These are phyloP conservation scores for Fusarium drepaniforme DNA, from an alignment of 2,329 filamentous ascomycete species.

Conservation along the genomic window DNA sequence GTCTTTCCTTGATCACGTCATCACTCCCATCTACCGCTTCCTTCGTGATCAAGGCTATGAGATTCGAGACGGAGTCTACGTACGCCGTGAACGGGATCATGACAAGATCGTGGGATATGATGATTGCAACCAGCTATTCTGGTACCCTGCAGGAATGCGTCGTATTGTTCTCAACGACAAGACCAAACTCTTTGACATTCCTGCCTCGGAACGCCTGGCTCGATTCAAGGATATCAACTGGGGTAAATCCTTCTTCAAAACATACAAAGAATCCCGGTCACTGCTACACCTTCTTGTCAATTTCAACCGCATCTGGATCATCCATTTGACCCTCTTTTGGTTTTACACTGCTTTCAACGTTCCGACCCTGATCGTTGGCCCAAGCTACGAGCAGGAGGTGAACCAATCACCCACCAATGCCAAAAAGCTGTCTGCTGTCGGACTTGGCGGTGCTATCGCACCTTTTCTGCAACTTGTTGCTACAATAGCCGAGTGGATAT, in stretches of 20 bases:
- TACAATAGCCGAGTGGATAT: not conserved
- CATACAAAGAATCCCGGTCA: not conserved
- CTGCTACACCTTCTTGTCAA: not conserved
- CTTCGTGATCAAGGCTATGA: slow-evolving; percentile 1
- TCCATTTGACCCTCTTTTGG: not conserved
- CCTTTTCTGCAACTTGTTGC: not conserved
- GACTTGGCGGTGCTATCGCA: not conserved
- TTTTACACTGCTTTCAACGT: not conserved
- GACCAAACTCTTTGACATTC: not conserved
- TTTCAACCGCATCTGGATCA: slow-evolving; percentile 2
- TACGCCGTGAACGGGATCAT: not conserved
- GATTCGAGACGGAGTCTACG: not conserved
- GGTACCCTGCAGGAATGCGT: not conserved
- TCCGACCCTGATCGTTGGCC: not conserved
- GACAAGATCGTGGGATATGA: not conserved
- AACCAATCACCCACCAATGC: not conserved
- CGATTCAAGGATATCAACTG: not conserved
- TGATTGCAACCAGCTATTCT: not conserved
- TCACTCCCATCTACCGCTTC: not conserved
- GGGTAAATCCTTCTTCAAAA: slow-evolving; percentile 1
- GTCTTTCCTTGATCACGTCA: not conserved
- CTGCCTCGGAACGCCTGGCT: not conserved
- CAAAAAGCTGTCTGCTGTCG: not conserved
- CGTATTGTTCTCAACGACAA: not conserved
- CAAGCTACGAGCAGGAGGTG: not conserved